Base-by-base conservation (phyloP, 2,329 filamentous ascomycete genomes). In the Huntiella savannae region DNA sequence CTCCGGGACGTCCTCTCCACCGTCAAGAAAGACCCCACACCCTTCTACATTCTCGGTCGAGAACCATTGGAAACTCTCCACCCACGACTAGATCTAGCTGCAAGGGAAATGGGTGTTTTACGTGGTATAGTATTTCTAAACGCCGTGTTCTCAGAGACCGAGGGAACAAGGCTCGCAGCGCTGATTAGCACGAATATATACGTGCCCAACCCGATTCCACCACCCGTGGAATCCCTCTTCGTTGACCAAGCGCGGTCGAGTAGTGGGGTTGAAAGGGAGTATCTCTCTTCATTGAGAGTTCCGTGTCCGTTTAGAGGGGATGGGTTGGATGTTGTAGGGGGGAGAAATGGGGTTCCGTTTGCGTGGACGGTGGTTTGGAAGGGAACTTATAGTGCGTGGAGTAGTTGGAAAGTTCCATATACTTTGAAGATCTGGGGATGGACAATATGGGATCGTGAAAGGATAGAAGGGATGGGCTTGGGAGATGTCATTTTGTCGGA, bases 361-460 rank as follows among this genome's bases (percentile, higher is more conserved):
- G 44, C 48, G 7, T 50, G 48, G 48, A 47, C 44, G 7, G 16
- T 22, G 10, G 16, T 50, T 17, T 50, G 45, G 48, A 28, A 41
- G 16, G 40, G 41, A n/a, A 50, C 48, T 10, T 50, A 47, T 15
- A 50, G 48, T 28, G 44, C 46, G 34, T 40, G 46, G 17, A 32
- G 44, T 17, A 33, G 44, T 13, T 50, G 48, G 45, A 34, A 22
- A 5, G 40, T 47, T 4, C 48, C 48, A 28, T 47, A 47, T 15
- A 19, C 22, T 12, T 32, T 50, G 6, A 50, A 50, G 44, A 50
- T 50, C 4, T 50, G 45, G 48, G 48, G 48, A 4, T 50, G 48
- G 48, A 37, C 41, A 10, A 47, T 50, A 41, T 47, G 48, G 48
- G 48, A 50, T 36, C 33, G 37, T 2, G 36, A 33, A n/a, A 43